These are phyloP conservation scores for Lachnum nothofagi DNA, from an alignment of 2,329 filamentous ascomycete species.

Conservation along the genomic window DNA sequence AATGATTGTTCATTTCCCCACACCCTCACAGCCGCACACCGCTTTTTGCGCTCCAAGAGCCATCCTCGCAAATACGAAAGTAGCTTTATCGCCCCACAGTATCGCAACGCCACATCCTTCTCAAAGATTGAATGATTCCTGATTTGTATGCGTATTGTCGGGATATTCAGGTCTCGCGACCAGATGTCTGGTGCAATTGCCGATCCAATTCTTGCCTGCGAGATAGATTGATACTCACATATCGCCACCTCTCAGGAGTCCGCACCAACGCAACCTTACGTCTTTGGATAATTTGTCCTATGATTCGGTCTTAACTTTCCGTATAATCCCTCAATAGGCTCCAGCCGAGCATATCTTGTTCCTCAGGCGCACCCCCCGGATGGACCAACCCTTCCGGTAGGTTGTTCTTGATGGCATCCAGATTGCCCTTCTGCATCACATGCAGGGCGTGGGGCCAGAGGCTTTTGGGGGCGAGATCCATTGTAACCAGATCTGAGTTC, in stretches of 20 bases:
- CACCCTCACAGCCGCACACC: constrained; percentile 23
- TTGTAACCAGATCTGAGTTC: background rate
- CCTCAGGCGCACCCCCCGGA: too few relatives aligned
- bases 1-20: constrained; percentile 20
- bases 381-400: too few relatives aligned
- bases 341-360: too few relatives aligned
- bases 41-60: constrained; percentile 19
- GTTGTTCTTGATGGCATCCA: too few relatives aligned
- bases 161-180: background rate
- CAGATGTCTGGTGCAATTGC: background rate
- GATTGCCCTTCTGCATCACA: constrained; percentile 15
- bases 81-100: background rate
- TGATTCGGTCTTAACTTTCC: too few relatives aligned
- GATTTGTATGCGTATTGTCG: background rate
- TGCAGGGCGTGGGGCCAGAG: background rate
- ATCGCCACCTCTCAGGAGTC: too few relatives aligned
- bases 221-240: background rate
- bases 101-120: constrained; percentile 1
- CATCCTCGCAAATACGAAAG: constrained; percentile 10
- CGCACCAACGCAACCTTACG: too few relatives aligned
- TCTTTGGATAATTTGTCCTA: too few relatives aligned
- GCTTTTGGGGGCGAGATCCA: background rate
- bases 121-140: background rate
- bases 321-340: too few relatives aligned
- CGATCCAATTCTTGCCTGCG: background rate